Evolutionary conservation across 768 basidiomycete species (phyloP), one percentile per base, ranked within the genome.

Genomic region (Tylopilus rubrobrunneus): DNA sequence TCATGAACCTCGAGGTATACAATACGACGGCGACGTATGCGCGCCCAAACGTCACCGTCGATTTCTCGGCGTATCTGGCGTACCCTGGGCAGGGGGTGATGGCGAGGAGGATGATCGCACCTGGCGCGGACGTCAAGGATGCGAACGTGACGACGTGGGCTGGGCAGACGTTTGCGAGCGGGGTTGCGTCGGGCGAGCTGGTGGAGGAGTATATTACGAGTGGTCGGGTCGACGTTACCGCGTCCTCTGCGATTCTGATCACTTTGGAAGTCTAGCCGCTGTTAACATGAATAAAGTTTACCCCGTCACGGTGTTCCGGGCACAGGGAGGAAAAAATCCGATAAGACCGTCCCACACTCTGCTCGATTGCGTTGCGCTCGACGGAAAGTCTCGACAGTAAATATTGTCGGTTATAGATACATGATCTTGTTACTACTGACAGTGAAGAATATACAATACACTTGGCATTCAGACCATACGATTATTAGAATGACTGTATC

Each of bases 1-100:
- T 81, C 6, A 63, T 81, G 21, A 81, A 81, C 51, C 61, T 81
- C 41, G 67, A 81, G 53, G 77, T 81, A 15, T 81, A 74, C 66
- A 81, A 81, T 52, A 70, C 76, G 39, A 81, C 78, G 0, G 72
- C 76, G 28, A 58, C 64, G 0, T 70, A 66, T 9, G 58, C 70
- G n/a, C 73, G 79, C 7, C 78, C 79, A 11, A 63, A 56, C 4
- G 62, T 72, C n/a, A 69, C 71, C 3, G 75, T 82, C 51, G 76
- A 82, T 54, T 74, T 81, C 21, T 78, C 75, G 8, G 66, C 70
- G 2, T 76, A 73, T 60, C 52, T 77, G 47, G 59, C 65, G 14
- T 49, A 62, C 15, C 54, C 49, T 33, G 64, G 64, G 17, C 52
- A 56, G n/a, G 39, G 28, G 47, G 68, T 77, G n/a, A 74, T 57